A percentile compares a stretch with the other conserved stretches of the same genome.
These are phyloP conservation scores for Colletotrichum spaethianum DNA, from an alignment of 2,329 filamentous ascomycete genomes.

Conservation along the genomic window DNA sequence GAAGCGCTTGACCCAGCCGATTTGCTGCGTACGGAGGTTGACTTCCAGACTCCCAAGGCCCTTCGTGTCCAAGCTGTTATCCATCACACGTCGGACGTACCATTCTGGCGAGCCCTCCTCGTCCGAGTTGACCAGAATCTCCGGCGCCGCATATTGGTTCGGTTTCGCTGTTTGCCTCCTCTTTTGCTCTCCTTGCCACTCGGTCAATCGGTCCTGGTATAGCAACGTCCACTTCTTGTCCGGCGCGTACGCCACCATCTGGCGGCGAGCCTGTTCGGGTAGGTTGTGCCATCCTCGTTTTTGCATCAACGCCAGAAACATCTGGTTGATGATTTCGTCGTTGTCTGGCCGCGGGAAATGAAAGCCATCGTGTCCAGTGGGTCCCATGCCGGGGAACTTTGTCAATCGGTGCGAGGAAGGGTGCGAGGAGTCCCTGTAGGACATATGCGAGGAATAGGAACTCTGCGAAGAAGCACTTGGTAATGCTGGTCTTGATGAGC, in stretches of 20 bases:
- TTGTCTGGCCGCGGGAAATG: conserved; percentile 82
- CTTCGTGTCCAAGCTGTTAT: conserved; percentile 92
- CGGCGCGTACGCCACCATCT: conserved; percentile 96
- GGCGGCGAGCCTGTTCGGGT: conserved; percentile 91
- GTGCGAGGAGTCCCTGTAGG: conserved; percentile 49
- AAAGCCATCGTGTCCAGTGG: conserved; percentile 64
- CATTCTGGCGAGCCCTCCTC: conserved; percentile 98
- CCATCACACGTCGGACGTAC: conserved; percentile 98
- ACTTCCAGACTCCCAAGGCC: conserved; percentile 94
- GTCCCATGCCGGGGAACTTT: conserved; percentile 60
- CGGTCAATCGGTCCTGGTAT: conserved; percentile 92
- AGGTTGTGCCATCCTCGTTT: conserved; percentile 98
- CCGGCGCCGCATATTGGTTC: conserved; percentile 74
- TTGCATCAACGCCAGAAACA: conserved; percentile 95
- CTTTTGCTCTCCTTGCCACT: conserved; percentile 95
- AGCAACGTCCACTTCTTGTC: conserved; percentile 98
- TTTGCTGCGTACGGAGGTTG: conserved; percentile 94
- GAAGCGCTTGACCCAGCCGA: conserved; percentile 96
- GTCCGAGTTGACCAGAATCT: conserved; percentile 84
- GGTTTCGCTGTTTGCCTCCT: conserved; percentile 81
- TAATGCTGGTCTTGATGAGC: conserved; percentile 67
- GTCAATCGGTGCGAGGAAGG: conserved; percentile 71
- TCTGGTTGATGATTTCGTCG: conserved; percentile 87
- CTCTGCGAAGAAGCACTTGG: conserved; percentile 71
- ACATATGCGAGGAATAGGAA: conserved; percentile 64